Evolutionary conservation across 116 monocot species (phyloP).

Genomic region (Zostera marina): DNA sequence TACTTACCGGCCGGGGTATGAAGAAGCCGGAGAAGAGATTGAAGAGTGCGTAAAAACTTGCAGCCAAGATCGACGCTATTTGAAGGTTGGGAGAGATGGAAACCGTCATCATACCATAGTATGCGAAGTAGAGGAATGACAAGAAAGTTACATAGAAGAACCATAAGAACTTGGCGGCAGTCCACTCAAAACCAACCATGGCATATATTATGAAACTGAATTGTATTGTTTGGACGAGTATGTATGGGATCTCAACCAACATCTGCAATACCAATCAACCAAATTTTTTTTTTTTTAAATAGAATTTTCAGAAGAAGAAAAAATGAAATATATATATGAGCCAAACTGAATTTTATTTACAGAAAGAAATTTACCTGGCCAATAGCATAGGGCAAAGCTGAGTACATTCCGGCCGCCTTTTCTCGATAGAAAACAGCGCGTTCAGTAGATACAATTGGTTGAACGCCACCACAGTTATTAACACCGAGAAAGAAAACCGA

Average conservation of each 20-base stretch:
- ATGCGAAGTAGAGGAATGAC: slow-evolving; percentile 41
- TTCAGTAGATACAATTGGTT: slow-evolving; percentile 53
- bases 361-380: slow-evolving; percentile 8
- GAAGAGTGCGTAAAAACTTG: slow-evolving; percentile 45
- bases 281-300: background rate
- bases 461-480: slow-evolving; percentile 53
- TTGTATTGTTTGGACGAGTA: slow-evolving; percentile 30
- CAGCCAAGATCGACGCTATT: slow-evolving; percentile 32
- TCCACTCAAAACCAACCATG: slow-evolving; percentile 58
- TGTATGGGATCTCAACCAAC: slow-evolving; percentile 35
- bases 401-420: slow-evolving; percentile 86
- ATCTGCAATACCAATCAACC: slow-evolving; percentile 1
- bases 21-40: slow-evolving; percentile 88
- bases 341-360: too few species aligned
- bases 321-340: too few species aligned
- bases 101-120: slow-evolving; percentile 47
- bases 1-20: slow-evolving; percentile 60
- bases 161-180: slow-evolving; percentile 53
- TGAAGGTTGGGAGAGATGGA: slow-evolving; percentile 53
- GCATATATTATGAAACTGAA: slow-evolving; percentile 39
- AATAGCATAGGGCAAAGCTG: slow-evolving; percentile 42
- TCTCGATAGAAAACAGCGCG: slow-evolving; percentile 76
- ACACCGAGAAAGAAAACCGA: slow-evolving; percentile 63
- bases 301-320: background rate
- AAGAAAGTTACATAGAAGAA: slow-evolving; percentile 42